Conservation (phyloP, 1,139 yeast species). For the Geotrichum europaeum region DNA sequence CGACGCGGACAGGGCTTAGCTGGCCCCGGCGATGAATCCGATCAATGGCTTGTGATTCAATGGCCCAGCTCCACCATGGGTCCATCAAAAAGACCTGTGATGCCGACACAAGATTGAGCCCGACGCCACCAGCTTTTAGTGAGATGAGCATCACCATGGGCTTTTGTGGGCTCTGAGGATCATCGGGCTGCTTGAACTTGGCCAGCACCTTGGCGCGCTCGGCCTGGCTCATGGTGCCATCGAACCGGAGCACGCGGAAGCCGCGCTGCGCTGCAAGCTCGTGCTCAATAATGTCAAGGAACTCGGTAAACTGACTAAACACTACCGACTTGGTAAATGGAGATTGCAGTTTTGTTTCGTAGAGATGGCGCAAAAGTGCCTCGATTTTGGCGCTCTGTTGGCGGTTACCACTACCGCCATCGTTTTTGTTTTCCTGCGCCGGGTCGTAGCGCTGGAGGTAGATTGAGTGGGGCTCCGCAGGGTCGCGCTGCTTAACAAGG, state of each 20-base stretch:
- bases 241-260: slow-evolving; percentile 58
- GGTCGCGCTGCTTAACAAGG: slow-evolving; percentile 23
- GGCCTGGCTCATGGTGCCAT: slow-evolving; percentile 67
- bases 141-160: slow-evolving; percentile 57
- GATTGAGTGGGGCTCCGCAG: not conserved
- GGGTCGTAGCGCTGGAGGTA: slow-evolving; percentile 14
- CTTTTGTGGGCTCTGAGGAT: slow-evolving; percentile 32
- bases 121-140: slow-evolving; percentile 93
- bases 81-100: slow-evolving; percentile 88
- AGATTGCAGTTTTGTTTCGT: slow-evolving; percentile 46
- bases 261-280: slow-evolving; percentile 44
- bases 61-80: slow-evolving; percentile 97
- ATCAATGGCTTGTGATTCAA: slow-evolving; percentile 93
- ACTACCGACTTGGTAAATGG: slow-evolving; percentile 75
- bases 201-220: slow-evolving; percentile 60
- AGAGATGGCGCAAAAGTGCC: slow-evolving; percentile 59
- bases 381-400: slow-evolving; percentile 62
- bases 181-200: slow-evolving; percentile 41
- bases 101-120: slow-evolving; percentile 81
- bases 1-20: slow-evolving; percentile 60
- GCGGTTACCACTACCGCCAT: not conserved
- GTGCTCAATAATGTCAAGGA: slow-evolving; percentile 63
- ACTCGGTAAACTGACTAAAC: slow-evolving; percentile 86
- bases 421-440: slow-evolving; percentile 10
- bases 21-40: slow-evolving; percentile 93